Base-by-base conservation (phyloP, 129 eudicot species). In the Flaveria linearis region DNA sequence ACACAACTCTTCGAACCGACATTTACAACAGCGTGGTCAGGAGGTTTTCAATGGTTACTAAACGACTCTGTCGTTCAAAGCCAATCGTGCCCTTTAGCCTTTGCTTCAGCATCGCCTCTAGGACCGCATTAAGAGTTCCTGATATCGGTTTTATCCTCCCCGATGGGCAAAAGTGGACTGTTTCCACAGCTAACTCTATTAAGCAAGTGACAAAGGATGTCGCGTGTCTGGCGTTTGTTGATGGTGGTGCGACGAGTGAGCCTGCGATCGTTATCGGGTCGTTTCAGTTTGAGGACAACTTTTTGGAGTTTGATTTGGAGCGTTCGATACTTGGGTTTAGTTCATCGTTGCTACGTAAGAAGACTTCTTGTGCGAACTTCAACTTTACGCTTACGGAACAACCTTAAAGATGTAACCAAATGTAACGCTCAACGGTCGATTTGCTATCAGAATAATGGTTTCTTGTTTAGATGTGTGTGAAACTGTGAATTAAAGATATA, bases 151-250 rank as follows among this genome's bases (percentile, higher is more conserved):
- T 83, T 18, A 23, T 17, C 67, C 77, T 55, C 69, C 77, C 45
- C 4, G 68, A 55, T 73, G 77, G 77, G 77, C 57, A 39, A 22
- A 73, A 57, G 42, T 73, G 86, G 86, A 74, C 78, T 0, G 75
- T 83, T 50, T 79, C 72, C 11, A 71, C 83, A 13, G 13, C 56
- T 42, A 84, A 84, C 69, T 84, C 84, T 0, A 79, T 84, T 23
- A 69, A 53, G 78, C 69, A 70, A 23, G 60, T 84, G 16, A 72
- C 73, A 7, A 9, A 23, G 0, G 84, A 80, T 23, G 84, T 80
- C 39, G 78, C 72, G 13, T 83, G 87, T 66, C 45, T 83, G 47
- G 84, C 84, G 8, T 79, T 83, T 63, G 84, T 79, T 39, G 84
- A 83, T 70, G 84, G 87, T 2, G 87, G 87, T 2, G 65, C 58